Percentiles rank a stretch among this genome's conserved stretches.
These are phyloP conservation scores for Ambrosia artemisiifolia DNA, from an alignment of 129 eudicot species.

Conservation along the genomic window DNA sequence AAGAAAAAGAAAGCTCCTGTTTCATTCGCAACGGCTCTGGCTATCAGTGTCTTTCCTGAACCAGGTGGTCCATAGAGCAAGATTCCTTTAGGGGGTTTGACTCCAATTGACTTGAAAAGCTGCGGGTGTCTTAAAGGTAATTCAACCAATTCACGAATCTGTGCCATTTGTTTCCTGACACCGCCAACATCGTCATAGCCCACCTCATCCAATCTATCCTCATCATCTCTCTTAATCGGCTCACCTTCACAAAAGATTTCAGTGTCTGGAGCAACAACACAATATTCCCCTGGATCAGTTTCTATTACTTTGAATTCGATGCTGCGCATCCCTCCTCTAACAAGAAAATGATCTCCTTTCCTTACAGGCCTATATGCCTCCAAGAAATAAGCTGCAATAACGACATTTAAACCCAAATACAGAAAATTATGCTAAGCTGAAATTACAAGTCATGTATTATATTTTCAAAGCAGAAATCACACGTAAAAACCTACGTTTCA, in stretches of 20 bases:
- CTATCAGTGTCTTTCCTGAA: conserved; percentile 65
- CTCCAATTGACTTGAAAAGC: conserved; percentile 67
- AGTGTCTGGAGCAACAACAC: conserved; percentile 81
- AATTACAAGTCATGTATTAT: neutral
- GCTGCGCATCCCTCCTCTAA: conserved; percentile 75
- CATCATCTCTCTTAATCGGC: conserved; percentile 71
- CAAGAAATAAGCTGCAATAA: conserved; percentile 55
- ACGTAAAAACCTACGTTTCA: conserved; percentile 51
- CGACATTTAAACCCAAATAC: neutral
- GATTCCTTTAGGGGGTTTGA: conserved; percentile 69
- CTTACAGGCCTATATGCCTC: conserved; percentile 69
- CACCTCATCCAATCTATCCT: conserved; percentile 65
- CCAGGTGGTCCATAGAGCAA: conserved; percentile 26
- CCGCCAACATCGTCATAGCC: conserved; percentile 83
- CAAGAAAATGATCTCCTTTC: conserved; percentile 67
- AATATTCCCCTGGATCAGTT: conserved; percentile 67
- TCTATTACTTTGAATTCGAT: conserved; percentile 68
- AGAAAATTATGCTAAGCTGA: neutral
- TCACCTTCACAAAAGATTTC: conserved; percentile 76
- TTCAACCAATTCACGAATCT: conserved; percentile 70
- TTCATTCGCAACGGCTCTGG: conserved; percentile 72
- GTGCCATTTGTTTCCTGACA: conserved; percentile 76
- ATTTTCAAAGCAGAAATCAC: neutral
- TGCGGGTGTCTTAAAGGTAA: conserved; percentile 63
- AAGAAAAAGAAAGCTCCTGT: conserved; percentile 39